Conservation (phyloP, 23 red algal species). For the Gracilaria vermiculophylla region DNA sequence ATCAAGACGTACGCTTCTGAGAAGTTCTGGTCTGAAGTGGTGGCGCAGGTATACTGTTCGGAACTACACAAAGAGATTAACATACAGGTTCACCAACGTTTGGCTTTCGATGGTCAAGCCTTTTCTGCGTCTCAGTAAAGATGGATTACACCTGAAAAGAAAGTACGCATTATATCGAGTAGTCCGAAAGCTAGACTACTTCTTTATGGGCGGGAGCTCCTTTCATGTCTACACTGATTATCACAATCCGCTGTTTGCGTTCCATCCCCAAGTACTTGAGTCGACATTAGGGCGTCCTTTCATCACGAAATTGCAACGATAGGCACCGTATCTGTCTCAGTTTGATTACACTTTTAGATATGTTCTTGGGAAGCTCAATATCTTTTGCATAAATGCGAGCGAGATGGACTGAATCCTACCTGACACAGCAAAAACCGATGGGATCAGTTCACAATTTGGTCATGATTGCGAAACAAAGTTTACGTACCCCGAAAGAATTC, state of each 20-base stretch:
- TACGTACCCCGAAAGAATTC: background rate
- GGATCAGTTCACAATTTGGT: background rate
- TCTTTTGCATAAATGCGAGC: constrained; percentile 24
- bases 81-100: background rate
- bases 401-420: constrained; percentile 6
- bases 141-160: background rate
- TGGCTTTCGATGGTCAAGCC: background rate
- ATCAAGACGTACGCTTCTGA: constrained; percentile 16
- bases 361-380: background rate
- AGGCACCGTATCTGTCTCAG: constrained; percentile 22
- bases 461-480: background rate
- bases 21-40: background rate
- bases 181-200: background rate
- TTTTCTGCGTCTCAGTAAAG: background rate
- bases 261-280: background rate
- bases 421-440: background rate
- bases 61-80: background rate
- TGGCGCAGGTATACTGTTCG: background rate
- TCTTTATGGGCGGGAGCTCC: background rate
- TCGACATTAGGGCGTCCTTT: constrained; percentile 2
- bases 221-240: constrained; percentile 14
- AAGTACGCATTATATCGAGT: constrained; percentile 37
- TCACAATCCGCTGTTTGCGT: constrained; percentile 17
- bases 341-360: constrained; percentile 33
- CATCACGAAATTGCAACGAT: constrained; percentile 33